Evolutionary conservation across 345 rosid genomes (phyloP), one percentile per base, ranked within the genome.

Genomic region (Eucalyptus camaldulensis): DNA sequence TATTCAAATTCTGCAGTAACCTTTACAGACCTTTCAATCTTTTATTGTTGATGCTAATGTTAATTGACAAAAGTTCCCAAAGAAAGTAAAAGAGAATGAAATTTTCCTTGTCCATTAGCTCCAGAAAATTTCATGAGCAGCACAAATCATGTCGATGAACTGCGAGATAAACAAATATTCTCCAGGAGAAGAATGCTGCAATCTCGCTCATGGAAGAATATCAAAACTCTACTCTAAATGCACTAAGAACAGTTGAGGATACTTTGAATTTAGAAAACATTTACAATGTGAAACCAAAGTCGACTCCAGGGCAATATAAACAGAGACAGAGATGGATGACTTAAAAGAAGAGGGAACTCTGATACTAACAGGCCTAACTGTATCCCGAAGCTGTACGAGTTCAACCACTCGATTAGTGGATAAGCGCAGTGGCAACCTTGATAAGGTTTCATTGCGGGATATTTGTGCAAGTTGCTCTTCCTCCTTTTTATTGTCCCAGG

Each of bases 401-500:
- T 98, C 98, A 93, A 96, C 97, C 87, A 98, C 93, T 86, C 98
- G 95, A 90, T 96, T 96, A 45, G 99, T 98, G 49, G 99, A 98
- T 65, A 98, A 96, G 90, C 96, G 95, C 92, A 95, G 91, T 7
- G 99, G 99, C 93, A 98, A 93, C 92, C 99, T 95, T 29, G 99
- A 98, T 53, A 98, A 95, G 90, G 97, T 97, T 91, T 98, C 98
- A 86, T 97, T 94, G 89, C 98, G 94, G 85, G 97, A 92, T 88
- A 97, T 98, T 92, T 97, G 97, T 86, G 94, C 96, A 92, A 97
- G 94, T 92, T 98, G 99, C 91, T 96, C 99, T 93, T 98, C 99
- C 93, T 96, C 99, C 93, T 94, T 97, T 94, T 95, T 98, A 90
- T 96, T 98, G 92, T 98, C 99, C 99, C 98, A 97, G 49, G 96